Base-by-base conservation (phyloP, 768 basidiomycete species). In the Pulveroboletus sp. region DNA sequence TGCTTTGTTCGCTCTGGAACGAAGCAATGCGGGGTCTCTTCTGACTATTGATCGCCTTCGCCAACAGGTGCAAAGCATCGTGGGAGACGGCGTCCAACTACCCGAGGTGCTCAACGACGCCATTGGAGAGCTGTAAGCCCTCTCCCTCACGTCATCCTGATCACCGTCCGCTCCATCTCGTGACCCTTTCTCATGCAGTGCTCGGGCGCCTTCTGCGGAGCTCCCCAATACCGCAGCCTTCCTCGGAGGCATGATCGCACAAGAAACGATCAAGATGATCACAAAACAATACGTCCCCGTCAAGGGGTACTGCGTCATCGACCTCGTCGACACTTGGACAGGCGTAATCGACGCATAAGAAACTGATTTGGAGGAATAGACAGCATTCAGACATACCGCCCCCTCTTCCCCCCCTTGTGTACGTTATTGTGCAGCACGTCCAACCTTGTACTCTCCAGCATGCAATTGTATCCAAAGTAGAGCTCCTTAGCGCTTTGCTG, bases 191-290 rank as follows among this genome's bases (percentile, higher is more conserved):
- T 27, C 8, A 10, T 17, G 14, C 17, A 93, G 92, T 48, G 83
- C 76, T 10, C 86, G 93, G 2, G 76, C 91, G 8, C 89, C 88
- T 2, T 83, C 78, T 0, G 84, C 90, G 4, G 92, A 95, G 60
- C 71, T 98, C 4, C 95, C 95, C 6, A 98, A 93, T 57, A 93
- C 85, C 2, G 91, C 95, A 0, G 94, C 94, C 2, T 82, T 98
- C 61, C 73, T 97, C 1, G 96, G 96, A 1, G 96, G 96, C 3
- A 68, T 98, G 32, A 86, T 97, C 17, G 93, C 94, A 24, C 96
- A 99, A 59, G 96, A 99, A 65, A 83, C 84, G 6, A 98, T 98
- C 76, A 98, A 99, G 77, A 77, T 98, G 71, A 86, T 95, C 60
- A 99, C 95, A 50, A 84, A 82, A 60, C 96, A 99, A 69, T 99